Evolutionary conservation across 2,329 filamentous ascomycete genomes (phyloP), one percentile per base, ranked within the genome.

Genomic region (Septoria petroselini): DNA sequence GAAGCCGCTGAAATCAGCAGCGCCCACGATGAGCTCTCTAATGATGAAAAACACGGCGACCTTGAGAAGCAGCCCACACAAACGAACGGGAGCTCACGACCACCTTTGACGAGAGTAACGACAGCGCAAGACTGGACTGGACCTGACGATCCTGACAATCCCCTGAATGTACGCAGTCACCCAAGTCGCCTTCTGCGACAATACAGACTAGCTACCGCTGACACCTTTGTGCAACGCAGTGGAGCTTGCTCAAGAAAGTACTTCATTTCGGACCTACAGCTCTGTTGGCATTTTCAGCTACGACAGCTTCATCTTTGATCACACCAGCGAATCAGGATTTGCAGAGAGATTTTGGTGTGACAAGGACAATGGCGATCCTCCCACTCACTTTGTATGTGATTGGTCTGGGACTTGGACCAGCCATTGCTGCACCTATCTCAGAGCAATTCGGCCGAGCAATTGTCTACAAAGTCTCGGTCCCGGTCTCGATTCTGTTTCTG

Each of bases 381-480:
- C 77, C 78, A 0, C 62, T 85, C 27, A 51, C 58, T 30, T 0
- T 83, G 4, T 86, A 82, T 62, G 76, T 81, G 4, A 65, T 85
- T 6, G 70, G 69, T 1, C 84, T 88, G 39, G 86, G 83, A 1
- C 80, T 85, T 48, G 86, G 85, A 0, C 86, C 86, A 1, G 79
- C 81, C 0, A 73, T 70, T 9, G 63, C 63, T 7, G 62, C 67
- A 11, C 70, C 69, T 2, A 39, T 71, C 12, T 52, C 49, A 21
- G 25, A 68, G 64, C 43, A 71, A 1, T 62, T 59, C 38, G 70
- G 70, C 6, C 58, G 70, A 18, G 66, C 65, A 23, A 55, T 61
- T 14, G 63, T 72, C 3, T 68, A 69, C 54, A 59, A 71, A 29
- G 52, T 61, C 11, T 66, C 67, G 2, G 59, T 62, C 6, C 67